Base-by-base conservation (phyloP, 345 rosid genomes). In the Pistacia vera region DNA sequence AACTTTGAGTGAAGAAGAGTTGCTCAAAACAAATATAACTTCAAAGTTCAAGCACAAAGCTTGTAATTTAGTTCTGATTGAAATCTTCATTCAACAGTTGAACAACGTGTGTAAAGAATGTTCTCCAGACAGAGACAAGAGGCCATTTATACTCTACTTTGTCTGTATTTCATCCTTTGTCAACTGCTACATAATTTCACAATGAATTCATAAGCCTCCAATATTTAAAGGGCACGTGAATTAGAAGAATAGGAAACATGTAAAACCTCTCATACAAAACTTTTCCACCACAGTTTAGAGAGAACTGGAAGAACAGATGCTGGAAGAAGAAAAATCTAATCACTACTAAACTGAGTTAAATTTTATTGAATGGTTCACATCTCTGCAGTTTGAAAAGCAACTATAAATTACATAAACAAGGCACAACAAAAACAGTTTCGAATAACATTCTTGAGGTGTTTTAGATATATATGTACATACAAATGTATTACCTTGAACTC, bases 71-170 rank as follows among this genome's bases (percentile, higher is more conserved):
- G 54, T 35, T 63, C 3, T 11, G 1, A 33, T 41, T 22, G 41
- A 17, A 79, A 57, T 60, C 7, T 65, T 41, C 63, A 66, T 8
- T 25, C 67, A 66, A 65, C 8, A 1, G 33, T 25, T 59, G 57
- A 52, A 64, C 56, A 68, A 75, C 52, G 74, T 71, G 35, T 63
- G 41, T 38, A 22, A 35, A 70, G 76, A 77, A 84, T 75, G 78
- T 73, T 71, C 70, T 65, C 44, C 51, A 77, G 60, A 68, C 71
- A 41, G 70, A 76, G 81, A 81, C 82, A 86, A 82, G 67, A 64
- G n/a, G 35, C 67, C 61, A 74, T 13, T 56, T 74, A 30, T 66
- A 38, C 62, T 66, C 73, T 20, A 61, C 73, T 71, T 86, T 80
- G 78, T 76, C 63, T 66, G 80, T 68, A 74, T 78, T 70, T 54